Conservation (phyloP, 2,329 filamentous ascomycete species). For the Madurella fahalii region DNA sequence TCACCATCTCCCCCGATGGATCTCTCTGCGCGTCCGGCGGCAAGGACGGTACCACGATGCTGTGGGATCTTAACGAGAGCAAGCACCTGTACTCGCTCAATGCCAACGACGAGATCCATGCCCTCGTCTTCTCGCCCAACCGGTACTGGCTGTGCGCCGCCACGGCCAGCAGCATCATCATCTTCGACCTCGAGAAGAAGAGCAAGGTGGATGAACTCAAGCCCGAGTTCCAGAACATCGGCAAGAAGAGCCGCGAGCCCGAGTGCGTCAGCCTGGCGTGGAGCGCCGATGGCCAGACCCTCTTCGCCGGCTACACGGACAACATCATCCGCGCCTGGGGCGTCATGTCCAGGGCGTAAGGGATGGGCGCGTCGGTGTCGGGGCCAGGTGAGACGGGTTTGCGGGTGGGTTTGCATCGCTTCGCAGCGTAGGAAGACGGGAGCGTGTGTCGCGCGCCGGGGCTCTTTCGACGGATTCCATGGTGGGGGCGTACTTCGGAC, state of each 20-base stretch:
- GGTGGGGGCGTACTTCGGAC: constrained; percentile 34
- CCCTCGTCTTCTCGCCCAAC: constrained; percentile 99
- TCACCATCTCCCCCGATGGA: constrained; percentile 99
- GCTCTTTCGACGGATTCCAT: constrained; percentile 30
- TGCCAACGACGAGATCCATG: constrained; percentile 99
- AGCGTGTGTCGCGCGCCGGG: constrained; percentile 18
- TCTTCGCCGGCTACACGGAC: constrained; percentile 99
- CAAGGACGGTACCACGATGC: constrained; percentile 99
- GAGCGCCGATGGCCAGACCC: constrained; percentile 96
- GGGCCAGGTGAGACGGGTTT: constrained; percentile 15
- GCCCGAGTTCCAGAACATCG: constrained; percentile 91
- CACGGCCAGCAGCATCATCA: constrained; percentile 96
- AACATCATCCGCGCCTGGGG: constrained; percentile 98
- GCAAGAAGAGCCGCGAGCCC: constrained; percentile 98
- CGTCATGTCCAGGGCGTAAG: constrained; percentile 89
- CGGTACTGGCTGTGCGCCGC: constrained; percentile 99
- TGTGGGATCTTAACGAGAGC: constrained; percentile 99
- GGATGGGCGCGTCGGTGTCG: constrained; percentile 14
- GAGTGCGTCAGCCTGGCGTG: constrained; percentile 97
- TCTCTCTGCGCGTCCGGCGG: constrained; percentile 98
- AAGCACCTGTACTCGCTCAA: constrained; percentile 99
- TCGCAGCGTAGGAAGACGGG: constrained; percentile 19
- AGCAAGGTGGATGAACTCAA: constrained; percentile 99
- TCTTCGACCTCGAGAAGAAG: constrained; percentile 99
- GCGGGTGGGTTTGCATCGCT: constrained; percentile 22